phyloP scores from a whole-genome alignment of 371 early-diverging fungal genomes.

The Mortierella sp. region DNA sequence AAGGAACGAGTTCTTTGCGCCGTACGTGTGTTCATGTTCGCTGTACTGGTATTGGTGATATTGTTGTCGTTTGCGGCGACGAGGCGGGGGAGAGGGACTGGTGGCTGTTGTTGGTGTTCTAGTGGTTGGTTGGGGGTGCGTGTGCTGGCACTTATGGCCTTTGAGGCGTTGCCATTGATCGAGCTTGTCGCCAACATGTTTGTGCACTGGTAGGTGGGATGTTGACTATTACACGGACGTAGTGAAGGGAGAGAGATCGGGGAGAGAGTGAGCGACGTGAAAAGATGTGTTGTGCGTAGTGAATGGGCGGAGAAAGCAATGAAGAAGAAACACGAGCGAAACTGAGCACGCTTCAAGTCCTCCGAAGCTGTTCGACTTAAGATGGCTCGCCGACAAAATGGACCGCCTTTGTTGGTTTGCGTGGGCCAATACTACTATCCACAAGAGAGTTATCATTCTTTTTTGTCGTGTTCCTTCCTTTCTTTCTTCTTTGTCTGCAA shows the following conservation, averaged over 20 bases:
- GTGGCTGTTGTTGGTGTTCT: background rate
- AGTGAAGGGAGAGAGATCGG: background rate
- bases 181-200: background rate
- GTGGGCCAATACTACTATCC: too few relatives aligned
- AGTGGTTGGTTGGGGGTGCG: background rate
- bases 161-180: background rate
- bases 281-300: too few relatives aligned
- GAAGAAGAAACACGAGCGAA: too few relatives aligned
- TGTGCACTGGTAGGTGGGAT: background rate
- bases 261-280: background rate
- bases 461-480: too few relatives aligned
- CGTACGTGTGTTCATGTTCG: too few relatives aligned
- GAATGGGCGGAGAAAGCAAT: too few relatives aligned
- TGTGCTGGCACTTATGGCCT: background rate
- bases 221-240: background rate
- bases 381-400: too few relatives aligned
- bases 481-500: too few relatives aligned
- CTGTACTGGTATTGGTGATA: background rate
- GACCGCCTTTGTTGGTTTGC: too few relatives aligned
- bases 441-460: too few relatives aligned
- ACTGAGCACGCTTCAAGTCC: too few relatives aligned
- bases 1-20: background rate
- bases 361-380: too few relatives aligned
- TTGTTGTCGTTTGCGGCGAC: background rate
- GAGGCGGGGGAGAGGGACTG: background rate